phyloP scores from a whole-genome alignment of 2,329 filamentous ascomycete species.

The Aspergillus sclerotialis region DNA sequence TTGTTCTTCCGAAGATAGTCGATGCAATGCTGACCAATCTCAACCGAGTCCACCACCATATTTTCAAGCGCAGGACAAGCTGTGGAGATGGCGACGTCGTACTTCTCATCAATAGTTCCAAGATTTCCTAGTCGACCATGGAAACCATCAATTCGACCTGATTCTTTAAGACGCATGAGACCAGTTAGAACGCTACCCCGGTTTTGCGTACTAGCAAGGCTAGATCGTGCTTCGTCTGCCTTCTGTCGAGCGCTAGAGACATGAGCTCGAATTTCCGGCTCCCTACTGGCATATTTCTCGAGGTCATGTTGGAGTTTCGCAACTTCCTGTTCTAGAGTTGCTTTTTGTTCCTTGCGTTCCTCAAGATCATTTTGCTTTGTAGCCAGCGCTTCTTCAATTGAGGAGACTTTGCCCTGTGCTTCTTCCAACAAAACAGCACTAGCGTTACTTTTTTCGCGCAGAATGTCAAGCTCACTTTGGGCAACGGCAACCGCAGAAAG shows the following conservation, averaged over 20 bases:
- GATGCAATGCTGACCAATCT: conserved; percentile 95
- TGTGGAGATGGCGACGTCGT: conserved; percentile 96
- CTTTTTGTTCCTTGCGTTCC: conserved; percentile 65
- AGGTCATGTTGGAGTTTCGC: conserved; percentile 66
- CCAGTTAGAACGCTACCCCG: conserved; percentile 88
- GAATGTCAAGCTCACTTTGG: conserved; percentile 86
- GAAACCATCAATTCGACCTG: conserved; percentile 93
- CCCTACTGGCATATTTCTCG: conserved; percentile 63
- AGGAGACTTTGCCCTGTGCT: conserved; percentile 67
- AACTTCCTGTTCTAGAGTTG: conserved; percentile 65
- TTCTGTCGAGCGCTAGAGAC: conserved; percentile 88
- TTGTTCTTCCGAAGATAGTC: conserved; percentile 97
- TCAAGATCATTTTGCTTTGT: conserved; percentile 70
- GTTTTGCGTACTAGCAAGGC: conserved; percentile 80
- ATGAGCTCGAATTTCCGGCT: conserved; percentile 74
- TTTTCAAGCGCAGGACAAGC: conserved; percentile 89
- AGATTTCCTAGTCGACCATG: conserved; percentile 92
- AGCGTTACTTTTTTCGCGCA: conserved; percentile 81
- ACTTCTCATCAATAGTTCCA: conserved; percentile 85
- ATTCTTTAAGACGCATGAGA: conserved; percentile 90
- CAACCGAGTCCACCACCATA: conserved; percentile 93
- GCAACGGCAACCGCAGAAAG: conserved; percentile 90
- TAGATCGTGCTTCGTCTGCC: conserved; percentile 90
- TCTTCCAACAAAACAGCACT: conserved; percentile 80
- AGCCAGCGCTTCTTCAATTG: conserved; percentile 63